Conservation (phyloP, 1,284 basidiomycete genomes). For the Ceratobasidium sp. region DNA sequence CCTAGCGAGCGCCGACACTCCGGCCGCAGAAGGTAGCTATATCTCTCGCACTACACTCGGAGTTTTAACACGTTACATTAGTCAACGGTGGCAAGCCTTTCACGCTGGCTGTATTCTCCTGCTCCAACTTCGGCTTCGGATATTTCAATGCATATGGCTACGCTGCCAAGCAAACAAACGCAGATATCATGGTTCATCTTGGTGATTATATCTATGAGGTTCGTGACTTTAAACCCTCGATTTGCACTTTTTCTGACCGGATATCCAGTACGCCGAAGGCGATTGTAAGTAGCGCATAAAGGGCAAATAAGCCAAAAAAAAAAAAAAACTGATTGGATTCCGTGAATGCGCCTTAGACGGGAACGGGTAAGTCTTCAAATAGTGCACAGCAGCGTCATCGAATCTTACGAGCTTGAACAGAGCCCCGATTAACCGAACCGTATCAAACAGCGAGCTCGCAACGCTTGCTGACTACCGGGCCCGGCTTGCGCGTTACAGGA, state of each 20-base stretch:
- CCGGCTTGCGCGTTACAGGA: constrained; percentile 69
- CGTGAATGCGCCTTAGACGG: not conserved
- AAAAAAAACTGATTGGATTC: not conserved
- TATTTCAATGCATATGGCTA: constrained; percentile 76
- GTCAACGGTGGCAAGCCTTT: constrained; percentile 69
- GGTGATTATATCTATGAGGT: constrained; percentile 66
- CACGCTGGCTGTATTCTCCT: constrained; percentile 69
- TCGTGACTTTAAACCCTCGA: not conserved
- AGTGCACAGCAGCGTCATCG: not conserved
- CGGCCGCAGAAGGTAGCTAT: constrained; percentile 51
- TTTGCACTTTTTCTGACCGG: not conserved
- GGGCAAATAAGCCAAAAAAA: not conserved
- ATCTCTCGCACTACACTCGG: constrained; percentile 46
- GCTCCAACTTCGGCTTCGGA: constrained; percentile 65
- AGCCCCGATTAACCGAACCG: constrained; percentile 61
- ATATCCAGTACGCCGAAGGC: constrained; percentile 37
- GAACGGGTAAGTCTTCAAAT: constrained; percentile 17
- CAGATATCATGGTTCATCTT: constrained; percentile 71
- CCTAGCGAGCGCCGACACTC: constrained; percentile 58
- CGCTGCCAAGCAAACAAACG: constrained; percentile 66
- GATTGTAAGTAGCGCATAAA: constrained; percentile 42
- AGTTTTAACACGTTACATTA: constrained; percentile 11
- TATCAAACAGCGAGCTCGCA: constrained; percentile 66
- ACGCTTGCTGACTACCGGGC: constrained; percentile 72
- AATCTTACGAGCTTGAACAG: constrained; percentile 51